Conservation (phyloP, 371 early-diverging fungal genomes). For the Syncephalastrum racemosum region DNA sequence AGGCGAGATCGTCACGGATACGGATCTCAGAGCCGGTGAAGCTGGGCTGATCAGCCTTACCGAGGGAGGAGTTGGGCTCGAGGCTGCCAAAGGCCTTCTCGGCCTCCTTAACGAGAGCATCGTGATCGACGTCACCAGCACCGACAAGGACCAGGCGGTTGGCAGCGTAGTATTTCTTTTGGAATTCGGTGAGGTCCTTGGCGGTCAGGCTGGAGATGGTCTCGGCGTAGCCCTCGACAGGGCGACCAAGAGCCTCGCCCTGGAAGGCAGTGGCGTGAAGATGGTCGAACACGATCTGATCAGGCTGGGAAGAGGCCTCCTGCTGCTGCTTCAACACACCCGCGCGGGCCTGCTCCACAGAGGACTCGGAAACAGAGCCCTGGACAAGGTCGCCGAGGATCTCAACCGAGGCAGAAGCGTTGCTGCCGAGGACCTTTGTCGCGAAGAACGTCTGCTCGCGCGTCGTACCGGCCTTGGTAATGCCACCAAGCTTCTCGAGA, state of each 20-base stretch:
- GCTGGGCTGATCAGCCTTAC: slow-evolving; percentile 47
- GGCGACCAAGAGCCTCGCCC: slow-evolving; percentile 81
- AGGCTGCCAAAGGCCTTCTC: slow-evolving; percentile 81
- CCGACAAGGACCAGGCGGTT: slow-evolving; percentile 92
- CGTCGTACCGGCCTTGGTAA: slow-evolving; percentile 92
- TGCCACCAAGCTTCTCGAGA: slow-evolving; percentile 88
- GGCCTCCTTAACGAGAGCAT: slow-evolving; percentile 83
- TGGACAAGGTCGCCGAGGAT: slow-evolving; percentile 88
- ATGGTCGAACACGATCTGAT: slow-evolving; percentile 87
- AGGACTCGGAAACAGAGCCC: slow-evolving; percentile 74
- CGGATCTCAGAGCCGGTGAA: slow-evolving; percentile 92
- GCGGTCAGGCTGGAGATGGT: slow-evolving; percentile 82
- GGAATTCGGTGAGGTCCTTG: slow-evolving; percentile 78
- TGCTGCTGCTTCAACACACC: slow-evolving; percentile 87
- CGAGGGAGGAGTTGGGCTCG: slow-evolving; percentile 37
- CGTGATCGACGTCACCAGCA: slow-evolving; percentile 91
- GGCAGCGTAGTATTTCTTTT: slow-evolving; percentile 83
- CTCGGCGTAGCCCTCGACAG: slow-evolving; percentile 85
- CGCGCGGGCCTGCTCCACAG: slow-evolving; percentile 68
- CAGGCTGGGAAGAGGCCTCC: slow-evolving; percentile 67
- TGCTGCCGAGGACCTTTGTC: slow-evolving; percentile 79
- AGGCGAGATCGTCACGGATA: slow-evolving; percentile 86
- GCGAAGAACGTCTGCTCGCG: slow-evolving; percentile 96
- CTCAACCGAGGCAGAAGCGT: slow-evolving; percentile 78
- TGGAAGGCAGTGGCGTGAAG: slow-evolving; percentile 94